phyloP scores from a whole-genome alignment of 495 filamentous ascomycete genomes.

The Lophiotrema nucula region DNA sequence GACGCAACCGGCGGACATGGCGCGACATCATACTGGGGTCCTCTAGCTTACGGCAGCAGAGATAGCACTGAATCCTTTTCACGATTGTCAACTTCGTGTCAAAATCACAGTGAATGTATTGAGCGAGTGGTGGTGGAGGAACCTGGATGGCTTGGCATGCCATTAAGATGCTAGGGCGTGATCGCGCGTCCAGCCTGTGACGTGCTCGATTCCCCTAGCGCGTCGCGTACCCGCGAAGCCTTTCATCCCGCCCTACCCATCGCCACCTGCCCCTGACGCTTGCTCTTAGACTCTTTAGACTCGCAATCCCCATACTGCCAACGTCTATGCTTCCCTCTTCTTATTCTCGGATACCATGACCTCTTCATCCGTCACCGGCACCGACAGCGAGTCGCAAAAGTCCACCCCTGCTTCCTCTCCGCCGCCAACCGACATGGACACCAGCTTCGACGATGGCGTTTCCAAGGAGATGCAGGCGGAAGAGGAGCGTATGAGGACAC shows the following conservation, averaged over 20 bases:
- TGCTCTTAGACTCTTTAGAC: neutral
- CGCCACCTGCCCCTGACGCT: neutral
- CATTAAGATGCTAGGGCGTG: too few relatives aligned
- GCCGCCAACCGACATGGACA: slow-evolving; percentile 21
- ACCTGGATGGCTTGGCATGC: too few relatives aligned
- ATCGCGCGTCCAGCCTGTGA: slow-evolving; percentile 6
- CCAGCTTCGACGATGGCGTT: slow-evolving; percentile 15
- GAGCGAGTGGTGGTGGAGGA: too few relatives aligned
- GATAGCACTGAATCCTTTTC: too few relatives aligned
- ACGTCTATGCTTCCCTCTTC: neutral
- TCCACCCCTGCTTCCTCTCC: slow-evolving; percentile 34
- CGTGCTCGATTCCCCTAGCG: neutral
- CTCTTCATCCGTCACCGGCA: slow-evolving; percentile 24
- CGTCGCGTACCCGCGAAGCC: neutral
- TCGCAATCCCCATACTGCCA: neutral
- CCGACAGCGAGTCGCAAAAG: slow-evolving; percentile 24
- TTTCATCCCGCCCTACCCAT: neutral
- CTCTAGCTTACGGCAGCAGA: too few relatives aligned
- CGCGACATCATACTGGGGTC: too few relatives aligned
- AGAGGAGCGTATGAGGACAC: slow-evolving; percentile 50
- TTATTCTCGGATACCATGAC: slow-evolving; percentile 1
- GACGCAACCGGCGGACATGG: too few relatives aligned
- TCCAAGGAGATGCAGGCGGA: slow-evolving; percentile 49
- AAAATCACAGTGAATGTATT: too few relatives aligned
- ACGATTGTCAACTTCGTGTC: too few relatives aligned